These are phyloP conservation scores for Wolfiporia cocos DNA, from an alignment of 1,284 basidiomycete genomes.

Conservation along the genomic window DNA sequence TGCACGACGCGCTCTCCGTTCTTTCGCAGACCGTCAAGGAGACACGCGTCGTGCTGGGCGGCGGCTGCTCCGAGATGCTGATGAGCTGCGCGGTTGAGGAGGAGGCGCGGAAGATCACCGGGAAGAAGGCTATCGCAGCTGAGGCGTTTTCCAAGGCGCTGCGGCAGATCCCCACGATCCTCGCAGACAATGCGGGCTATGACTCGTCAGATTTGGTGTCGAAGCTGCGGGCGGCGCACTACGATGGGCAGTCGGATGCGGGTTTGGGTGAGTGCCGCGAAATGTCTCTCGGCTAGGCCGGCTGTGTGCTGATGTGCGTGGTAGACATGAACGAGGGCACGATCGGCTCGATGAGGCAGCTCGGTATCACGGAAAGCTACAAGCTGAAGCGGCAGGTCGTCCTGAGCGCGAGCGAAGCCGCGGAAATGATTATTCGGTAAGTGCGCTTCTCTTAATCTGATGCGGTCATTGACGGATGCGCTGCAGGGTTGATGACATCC, in stretches of 20 bases:
- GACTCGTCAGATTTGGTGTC: conserved; percentile 96
- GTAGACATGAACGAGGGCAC: conserved; percentile 84
- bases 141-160: conserved; percentile 90
- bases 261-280: conserved; percentile 65
- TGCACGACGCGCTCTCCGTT: conserved; percentile 97
- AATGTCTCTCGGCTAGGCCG: conserved; percentile 2
- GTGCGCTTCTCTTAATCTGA: conserved; percentile 25
- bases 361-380: conserved; percentile 94
- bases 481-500: conserved; percentile 20
- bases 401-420: conserved; percentile 90
- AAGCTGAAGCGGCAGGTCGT: conserved; percentile 97
- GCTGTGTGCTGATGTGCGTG: neutral
- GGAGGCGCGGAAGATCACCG: conserved; percentile 77
- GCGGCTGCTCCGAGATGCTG: conserved; percentile 96
- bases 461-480: neutral
- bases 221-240: conserved; percentile 89
- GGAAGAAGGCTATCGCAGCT: conserved; percentile 94
- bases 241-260: conserved; percentile 80
- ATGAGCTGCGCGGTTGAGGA: conserved; percentile 96
- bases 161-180: conserved; percentile 92
- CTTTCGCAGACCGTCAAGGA: conserved; percentile 98
- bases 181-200: conserved; percentile 97
- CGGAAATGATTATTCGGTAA: conserved; percentile 96
- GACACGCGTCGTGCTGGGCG: conserved; percentile 90
- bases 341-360: conserved; percentile 83